A percentile compares a stretch with the other conserved stretches of the same genome.
Conservation (phyloP, 371 early-diverging fungal genomes). For the Thermomucor indicae-seudaticae region DNA sequence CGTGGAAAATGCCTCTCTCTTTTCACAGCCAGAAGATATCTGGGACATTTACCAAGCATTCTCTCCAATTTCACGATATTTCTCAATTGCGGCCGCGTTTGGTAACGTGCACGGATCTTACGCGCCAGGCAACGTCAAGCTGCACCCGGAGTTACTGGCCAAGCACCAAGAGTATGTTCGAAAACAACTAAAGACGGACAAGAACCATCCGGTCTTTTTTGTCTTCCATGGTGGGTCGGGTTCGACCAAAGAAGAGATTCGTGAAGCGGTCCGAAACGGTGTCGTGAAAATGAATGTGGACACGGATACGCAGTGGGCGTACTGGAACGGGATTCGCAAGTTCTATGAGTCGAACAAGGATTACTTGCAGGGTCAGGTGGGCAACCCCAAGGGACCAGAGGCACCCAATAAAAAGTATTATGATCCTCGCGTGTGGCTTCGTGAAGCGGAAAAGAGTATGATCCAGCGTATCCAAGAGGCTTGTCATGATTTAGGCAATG, state of each 20-base stretch:
- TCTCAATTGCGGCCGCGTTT: constrained; percentile 86
- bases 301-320: constrained; percentile 76
- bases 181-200: constrained; percentile 51
- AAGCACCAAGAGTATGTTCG: constrained; percentile 80
- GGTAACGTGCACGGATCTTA: constrained; percentile 94
- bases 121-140: constrained; percentile 89
- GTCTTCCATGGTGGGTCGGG: constrained; percentile 96
- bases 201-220: constrained; percentile 80
- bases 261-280: constrained; percentile 76
- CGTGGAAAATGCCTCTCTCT: constrained; percentile 80
- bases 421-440: constrained; percentile 87
- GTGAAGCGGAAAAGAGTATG: constrained; percentile 85
- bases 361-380: constrained; percentile 85
- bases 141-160: constrained; percentile 83
- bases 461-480: constrained; percentile 72
- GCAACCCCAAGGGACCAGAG: constrained; percentile 85
- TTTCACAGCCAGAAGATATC: constrained; percentile 91
- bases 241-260: constrained; percentile 76
- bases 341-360: constrained; percentile 69
- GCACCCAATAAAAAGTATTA: constrained; percentile 95
- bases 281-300: constrained; percentile 96
- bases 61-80: constrained; percentile 68
- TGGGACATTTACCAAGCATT: constrained; percentile 85
- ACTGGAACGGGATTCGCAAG: constrained; percentile 68
- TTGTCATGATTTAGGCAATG: constrained; percentile 76